Conservation (phyloP, 2,329 filamentous ascomycete species). For the Leptodontidium sp. region DNA sequence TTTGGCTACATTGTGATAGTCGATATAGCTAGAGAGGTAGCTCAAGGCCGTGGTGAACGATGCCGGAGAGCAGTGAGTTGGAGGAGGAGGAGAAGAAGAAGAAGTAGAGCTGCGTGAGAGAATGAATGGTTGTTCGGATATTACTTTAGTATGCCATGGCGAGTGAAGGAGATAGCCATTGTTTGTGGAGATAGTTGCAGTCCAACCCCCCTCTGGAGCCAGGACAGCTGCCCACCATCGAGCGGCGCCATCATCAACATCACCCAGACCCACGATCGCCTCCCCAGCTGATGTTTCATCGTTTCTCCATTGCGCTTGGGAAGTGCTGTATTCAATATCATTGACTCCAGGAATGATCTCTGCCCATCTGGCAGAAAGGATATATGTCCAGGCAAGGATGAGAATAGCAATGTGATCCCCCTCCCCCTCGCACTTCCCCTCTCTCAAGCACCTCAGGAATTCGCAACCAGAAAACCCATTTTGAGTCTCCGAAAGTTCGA, state of each 20-base stretch:
- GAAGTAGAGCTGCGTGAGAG: slow-evolving; percentile 31
- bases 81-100: slow-evolving; percentile 19
- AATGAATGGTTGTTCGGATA: slow-evolving; percentile 35
- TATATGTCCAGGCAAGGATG: slow-evolving; percentile 45
- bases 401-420: slow-evolving; percentile 39
- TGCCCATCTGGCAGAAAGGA: slow-evolving; percentile 46
- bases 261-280: slow-evolving; percentile 38
- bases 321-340: slow-evolving; percentile 36
- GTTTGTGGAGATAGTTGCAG: slow-evolving; percentile 35
- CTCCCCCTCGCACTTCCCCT: slow-evolving; percentile 17
- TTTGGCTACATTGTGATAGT: slow-evolving; percentile 40
- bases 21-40: slow-evolving; percentile 44
- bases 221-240: slow-evolving; percentile 47
- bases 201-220: slow-evolving; percentile 41
- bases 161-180: slow-evolving; percentile 40
- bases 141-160: slow-evolving; percentile 38
- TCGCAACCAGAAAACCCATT: slow-evolving; percentile 28
- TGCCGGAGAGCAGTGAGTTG: slow-evolving; percentile 30
- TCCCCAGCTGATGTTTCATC: slow-evolving; percentile 19
- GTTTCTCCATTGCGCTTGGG: slow-evolving; percentile 31
- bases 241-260: slow-evolving; percentile 41
- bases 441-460: slow-evolving; percentile 25
- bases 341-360: slow-evolving; percentile 44
- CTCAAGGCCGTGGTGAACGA: slow-evolving; percentile 39
- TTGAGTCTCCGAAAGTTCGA: slow-evolving; percentile 30